These are phyloP conservation scores for Ogataea saltuana DNA, from an alignment of 805 yeast species.

Conservation along the genomic window DNA sequence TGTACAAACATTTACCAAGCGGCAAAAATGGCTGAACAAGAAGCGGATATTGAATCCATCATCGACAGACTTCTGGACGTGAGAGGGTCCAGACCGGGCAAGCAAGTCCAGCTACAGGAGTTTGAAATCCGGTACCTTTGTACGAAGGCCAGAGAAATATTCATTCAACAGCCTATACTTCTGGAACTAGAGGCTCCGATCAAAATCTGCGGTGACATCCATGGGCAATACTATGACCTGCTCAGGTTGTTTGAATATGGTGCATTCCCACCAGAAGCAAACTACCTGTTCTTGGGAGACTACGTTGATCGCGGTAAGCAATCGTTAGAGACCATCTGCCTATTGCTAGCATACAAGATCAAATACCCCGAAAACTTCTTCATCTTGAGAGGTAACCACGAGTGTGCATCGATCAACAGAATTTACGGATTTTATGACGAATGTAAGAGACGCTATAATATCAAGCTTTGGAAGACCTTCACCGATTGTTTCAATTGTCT, in stretches of 20 bases:
- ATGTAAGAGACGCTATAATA: constrained; percentile 96
- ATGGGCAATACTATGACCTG: constrained; percentile 96
- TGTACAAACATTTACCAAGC: constrained; percentile 3
- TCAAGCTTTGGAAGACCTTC: constrained; percentile 97
- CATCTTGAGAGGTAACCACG: constrained; percentile 96
- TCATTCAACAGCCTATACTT: constrained; percentile 95
- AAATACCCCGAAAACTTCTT: constrained; percentile 98
- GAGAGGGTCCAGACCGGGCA: constrained; percentile 97
- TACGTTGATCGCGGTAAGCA: constrained; percentile 99
- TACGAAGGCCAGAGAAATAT: constrained; percentile 96
- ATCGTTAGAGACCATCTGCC: constrained; percentile 92
- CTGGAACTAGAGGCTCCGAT: constrained; percentile 97
- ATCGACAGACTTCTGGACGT: constrained; percentile 96
- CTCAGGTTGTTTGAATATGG: constrained; percentile 96
- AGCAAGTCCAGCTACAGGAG: constrained; percentile 91
- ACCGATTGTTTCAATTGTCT: constrained; percentile 98
- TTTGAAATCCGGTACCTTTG: constrained; percentile 93
- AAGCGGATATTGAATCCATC: constrained; percentile 95
- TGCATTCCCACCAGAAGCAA: constrained; percentile 98
- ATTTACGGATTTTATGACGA: constrained; percentile 98
- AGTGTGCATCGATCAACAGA: constrained; percentile 96
- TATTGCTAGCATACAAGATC: constrained; percentile 91
- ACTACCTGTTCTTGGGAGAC: constrained; percentile 93
- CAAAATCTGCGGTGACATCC: constrained; percentile 96
- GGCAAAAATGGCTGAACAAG: constrained; percentile 39